Base-by-base conservation (phyloP, 2,329 filamentous ascomycete genomes). In the Aspergillus sojae region DNA sequence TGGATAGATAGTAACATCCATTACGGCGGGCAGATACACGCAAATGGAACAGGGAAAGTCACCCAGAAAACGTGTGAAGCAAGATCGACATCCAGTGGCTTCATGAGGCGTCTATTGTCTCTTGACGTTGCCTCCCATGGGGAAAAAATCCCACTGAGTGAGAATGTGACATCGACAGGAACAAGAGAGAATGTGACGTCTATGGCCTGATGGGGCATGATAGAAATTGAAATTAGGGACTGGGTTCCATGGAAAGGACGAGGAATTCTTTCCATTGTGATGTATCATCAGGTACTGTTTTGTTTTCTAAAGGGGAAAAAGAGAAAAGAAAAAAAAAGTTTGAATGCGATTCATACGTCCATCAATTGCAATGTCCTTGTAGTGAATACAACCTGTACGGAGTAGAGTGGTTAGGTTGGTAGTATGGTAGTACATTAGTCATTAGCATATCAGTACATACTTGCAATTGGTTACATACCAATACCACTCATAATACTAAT, bases 1-100 rank as follows among this genome's bases (percentile, higher is more conserved):
- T 56, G 58, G 59, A 66, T 56, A 59, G 59, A 66, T 57, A 62
- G 60, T 66, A 62, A 59, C 21, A 55, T 54, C 45, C 19, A 46
- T 28, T 30, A 39, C 39, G 48, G 26, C 45, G 54, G 50, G n/a
- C 39, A 41, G 39, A 19, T 19, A 41, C 19, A 41, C 45, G 45
- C 46, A 52, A 52, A 52, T 52, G 48, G 28, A 52, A 52, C 19
- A 9, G 19, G 48, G 48, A 34, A 52, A 34, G 34, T 32, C 28
- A 34, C 19, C 5, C 9, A 30, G 26, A 30, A 45, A 53, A 60
- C 60, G 45, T 57, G 56, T 60, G 32, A 39, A 55, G 52, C 21
- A 16, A 39, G 32, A 55, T 55, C 30, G 36, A 32, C 23, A 53
- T 21, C 28, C 21, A 54, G 16, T 39, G 36, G 52, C 36, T 59